phyloP scores from a whole-genome alignment of 2,329 filamentous ascomycete species.

The Aspergillus jensenii region DNA sequence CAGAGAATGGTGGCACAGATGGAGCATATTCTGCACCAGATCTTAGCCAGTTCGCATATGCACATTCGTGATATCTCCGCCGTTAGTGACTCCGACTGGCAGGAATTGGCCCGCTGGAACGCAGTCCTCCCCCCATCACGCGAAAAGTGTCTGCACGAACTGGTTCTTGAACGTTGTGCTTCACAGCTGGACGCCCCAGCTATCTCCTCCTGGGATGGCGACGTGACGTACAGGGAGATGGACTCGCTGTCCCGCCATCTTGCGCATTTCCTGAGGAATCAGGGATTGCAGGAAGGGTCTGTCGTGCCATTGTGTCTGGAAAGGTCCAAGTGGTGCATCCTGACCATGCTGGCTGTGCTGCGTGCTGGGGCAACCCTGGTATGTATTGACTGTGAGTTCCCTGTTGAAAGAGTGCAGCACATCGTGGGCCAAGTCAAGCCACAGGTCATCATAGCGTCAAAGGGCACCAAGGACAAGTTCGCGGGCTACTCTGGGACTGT shows the following conservation, averaged over 20 bases:
- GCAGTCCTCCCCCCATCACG: not conserved
- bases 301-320: not conserved
- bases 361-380: not conserved
- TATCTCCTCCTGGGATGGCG: not conserved
- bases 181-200: not conserved
- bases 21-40: not conserved
- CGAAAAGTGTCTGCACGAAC: not conserved
- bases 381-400: not conserved
- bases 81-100: not conserved
- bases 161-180: not conserved
- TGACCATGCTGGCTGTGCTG: not conserved
- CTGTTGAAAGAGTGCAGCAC: not conserved
- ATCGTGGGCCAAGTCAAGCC: not conserved
- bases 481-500: not conserved
- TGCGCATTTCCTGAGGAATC: not conserved
- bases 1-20: not conserved
- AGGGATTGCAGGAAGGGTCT: not conserved
- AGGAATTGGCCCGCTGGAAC: not conserved
- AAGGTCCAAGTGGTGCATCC: not conserved
- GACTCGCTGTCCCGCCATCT: not conserved
- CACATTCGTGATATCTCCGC: not conserved
- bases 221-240: not conserved
- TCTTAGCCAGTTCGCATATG: not conserved
- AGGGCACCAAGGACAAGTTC: not conserved
- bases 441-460: not conserved